These are phyloP conservation scores for Juncus inflexus DNA, from an alignment of 176 grass and related monocot genomes.

Conservation along the genomic window DNA sequence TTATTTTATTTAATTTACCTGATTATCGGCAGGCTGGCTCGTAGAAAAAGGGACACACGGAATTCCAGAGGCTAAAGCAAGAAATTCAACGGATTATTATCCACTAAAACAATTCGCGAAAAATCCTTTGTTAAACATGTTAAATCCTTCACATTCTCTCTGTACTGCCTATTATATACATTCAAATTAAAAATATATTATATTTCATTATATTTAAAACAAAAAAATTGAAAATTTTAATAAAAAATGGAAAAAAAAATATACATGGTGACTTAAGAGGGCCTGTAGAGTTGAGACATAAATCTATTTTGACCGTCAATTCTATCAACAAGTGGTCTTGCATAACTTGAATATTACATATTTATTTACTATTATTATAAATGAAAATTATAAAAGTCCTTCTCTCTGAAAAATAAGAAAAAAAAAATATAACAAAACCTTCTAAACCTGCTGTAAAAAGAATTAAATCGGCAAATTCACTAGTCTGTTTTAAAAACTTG, in stretches of 20 bases:
- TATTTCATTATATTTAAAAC: neutral
- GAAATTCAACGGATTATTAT: constrained; percentile 98
- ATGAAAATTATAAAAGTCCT: neutral
- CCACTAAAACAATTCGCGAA: constrained; percentile 68
- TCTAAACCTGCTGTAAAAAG: constrained; percentile 99
- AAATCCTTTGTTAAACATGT: constrained; percentile 74
- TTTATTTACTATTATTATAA: too few relatives aligned
- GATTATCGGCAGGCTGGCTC: constrained; percentile 64
- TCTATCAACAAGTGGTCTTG: constrained; percentile 87
- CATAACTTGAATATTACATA: constrained; percentile 58
- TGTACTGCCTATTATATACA: constrained; percentile 65
- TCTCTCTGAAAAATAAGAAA: constrained; percentile 1
- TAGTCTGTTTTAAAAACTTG: constrained; percentile 76
- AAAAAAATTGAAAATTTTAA: constrained; percentile 25
- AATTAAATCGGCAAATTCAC: constrained; percentile 95
- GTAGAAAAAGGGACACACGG: constrained; percentile 97
- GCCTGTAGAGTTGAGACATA: constrained; percentile 77
- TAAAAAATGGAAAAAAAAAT: constrained; percentile 35
- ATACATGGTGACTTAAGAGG: constrained; percentile 93
- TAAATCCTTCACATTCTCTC: constrained; percentile 99
- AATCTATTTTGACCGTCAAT: constrained; percentile 89
- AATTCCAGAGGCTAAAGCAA: constrained; percentile 92
- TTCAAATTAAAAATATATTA: constrained; percentile 6
- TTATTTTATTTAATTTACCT: constrained; percentile 46
- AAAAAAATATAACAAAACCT: constrained; percentile 52